These are phyloP conservation scores for Candida tunisiensis DNA, from an alignment of 1,139 yeast genomes.

Conservation along the genomic window DNA sequence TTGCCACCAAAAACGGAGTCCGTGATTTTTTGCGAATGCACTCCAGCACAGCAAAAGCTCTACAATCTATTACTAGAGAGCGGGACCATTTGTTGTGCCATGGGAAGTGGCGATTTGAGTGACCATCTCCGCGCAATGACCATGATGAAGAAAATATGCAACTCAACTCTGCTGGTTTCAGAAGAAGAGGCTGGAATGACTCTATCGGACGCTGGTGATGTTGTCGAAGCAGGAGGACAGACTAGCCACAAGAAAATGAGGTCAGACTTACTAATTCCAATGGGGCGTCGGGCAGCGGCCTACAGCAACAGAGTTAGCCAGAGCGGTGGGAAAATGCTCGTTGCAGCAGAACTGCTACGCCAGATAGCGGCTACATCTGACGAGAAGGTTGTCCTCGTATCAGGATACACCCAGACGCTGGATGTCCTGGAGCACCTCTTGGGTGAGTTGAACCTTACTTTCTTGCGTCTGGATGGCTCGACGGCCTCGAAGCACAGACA, in stretches of 20 bases:
- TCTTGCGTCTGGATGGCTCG: slow-evolving; percentile 66
- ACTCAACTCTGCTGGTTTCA: slow-evolving; percentile 50
- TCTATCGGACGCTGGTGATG: not conserved
- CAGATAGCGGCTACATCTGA: slow-evolving; percentile 18
- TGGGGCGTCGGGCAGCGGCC: too few species aligned
- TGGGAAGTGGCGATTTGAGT: slow-evolving; percentile 19
- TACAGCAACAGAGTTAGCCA: not conserved
- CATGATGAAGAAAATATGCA: slow-evolving; percentile 64
- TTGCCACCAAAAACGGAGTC: slow-evolving; percentile 59
- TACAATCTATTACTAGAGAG: slow-evolving; percentile 36
- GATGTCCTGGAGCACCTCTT: slow-evolving; percentile 54
- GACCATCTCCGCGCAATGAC: slow-evolving; percentile 57
- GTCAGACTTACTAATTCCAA: too few species aligned
- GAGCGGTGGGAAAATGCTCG: slow-evolving; percentile 19
- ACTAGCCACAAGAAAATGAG: too few species aligned
- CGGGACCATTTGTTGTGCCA: slow-evolving; percentile 21
- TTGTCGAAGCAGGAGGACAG: not conserved
- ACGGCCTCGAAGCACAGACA: slow-evolving; percentile 55
- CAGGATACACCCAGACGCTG: slow-evolving; percentile 79
- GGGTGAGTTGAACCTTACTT: slow-evolving; percentile 31
- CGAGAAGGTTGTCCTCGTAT: slow-evolving; percentile 74
- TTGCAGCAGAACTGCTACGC: slow-evolving; percentile 15
- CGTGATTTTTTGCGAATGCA: slow-evolving; percentile 68
- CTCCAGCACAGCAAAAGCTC: slow-evolving; percentile 36
- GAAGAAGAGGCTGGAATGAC: slow-evolving; percentile 9